Conservation (phyloP, 768 basidiomycete genomes). For the Hydnum rufescens region DNA sequence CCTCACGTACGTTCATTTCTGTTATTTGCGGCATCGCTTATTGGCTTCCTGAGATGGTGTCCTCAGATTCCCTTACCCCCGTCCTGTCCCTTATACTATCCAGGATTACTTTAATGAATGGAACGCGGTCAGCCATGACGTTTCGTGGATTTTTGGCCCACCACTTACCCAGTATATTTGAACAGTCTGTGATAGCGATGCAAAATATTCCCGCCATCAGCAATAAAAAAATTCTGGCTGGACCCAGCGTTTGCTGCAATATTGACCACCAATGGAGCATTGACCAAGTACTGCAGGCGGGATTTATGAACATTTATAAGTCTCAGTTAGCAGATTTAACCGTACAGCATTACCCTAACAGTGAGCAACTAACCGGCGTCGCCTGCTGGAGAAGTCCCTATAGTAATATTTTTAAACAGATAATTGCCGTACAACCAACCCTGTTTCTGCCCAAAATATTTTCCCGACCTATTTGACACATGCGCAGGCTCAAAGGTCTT, state of each 20-base stretch:
- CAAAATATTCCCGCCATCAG: neutral
- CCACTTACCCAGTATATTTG: too few species aligned
- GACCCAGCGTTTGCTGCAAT: conserved; percentile 41
- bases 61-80: too few species aligned
- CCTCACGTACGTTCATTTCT: neutral
- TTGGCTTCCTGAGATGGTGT: neutral
- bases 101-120: neutral
- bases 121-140: neutral
- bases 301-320: conserved; percentile 13
- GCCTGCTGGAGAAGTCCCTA: too few species aligned
- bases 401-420: too few species aligned
- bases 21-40: neutral
- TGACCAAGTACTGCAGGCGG: conserved; percentile 17
- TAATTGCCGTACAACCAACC: too few species aligned
- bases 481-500: too few species aligned
- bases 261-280: conserved; percentile 24
- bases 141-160: neutral
- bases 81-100: neutral
- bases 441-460: too few species aligned
- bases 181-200: neutral
- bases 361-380: too few species aligned
- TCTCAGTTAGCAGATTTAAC: neutral
- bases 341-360: neutral
- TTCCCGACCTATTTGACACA: too few species aligned
- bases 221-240: conserved; percentile 27